Percentiles rank a stretch among this genome's conserved stretches.
Conservation (phyloP, 2,329 filamentous ascomycete genomes). For the Diaporthe vexans region DNA sequence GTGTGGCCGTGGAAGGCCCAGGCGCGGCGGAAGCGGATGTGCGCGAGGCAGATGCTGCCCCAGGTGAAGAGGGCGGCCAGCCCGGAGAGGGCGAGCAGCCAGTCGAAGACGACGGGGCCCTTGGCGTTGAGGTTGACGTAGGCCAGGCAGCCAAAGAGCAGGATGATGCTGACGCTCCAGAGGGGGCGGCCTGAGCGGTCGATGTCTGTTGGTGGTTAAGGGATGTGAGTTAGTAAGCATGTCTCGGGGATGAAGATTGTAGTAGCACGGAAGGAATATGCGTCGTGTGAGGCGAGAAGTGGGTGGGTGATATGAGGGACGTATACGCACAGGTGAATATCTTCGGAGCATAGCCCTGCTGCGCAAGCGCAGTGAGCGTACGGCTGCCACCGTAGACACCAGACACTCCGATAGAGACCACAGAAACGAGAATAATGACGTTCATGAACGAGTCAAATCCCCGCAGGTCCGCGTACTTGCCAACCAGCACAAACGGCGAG, state of each 20-base stretch:
- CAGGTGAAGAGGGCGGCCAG: conserved; percentile 77
- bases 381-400: conserved; percentile 72
- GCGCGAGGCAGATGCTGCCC: conserved; percentile 77
- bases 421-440: conserved; percentile 69
- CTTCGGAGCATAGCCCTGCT: conserved; percentile 71
- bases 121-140: conserved; percentile 61
- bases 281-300: too few relatives aligned
- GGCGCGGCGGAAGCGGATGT: conserved; percentile 77
- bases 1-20: conserved; percentile 74
- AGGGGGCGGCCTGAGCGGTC: conserved; percentile 71
- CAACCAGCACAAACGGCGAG: conserved; percentile 72
- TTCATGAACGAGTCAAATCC: conserved; percentile 72
- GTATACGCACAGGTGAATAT: conserved; percentile 56
- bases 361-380: conserved; percentile 70
- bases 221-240: not conserved
- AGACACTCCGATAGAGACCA: conserved; percentile 71
- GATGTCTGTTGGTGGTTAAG: conserved; percentile 55
- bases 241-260: too few relatives aligned
- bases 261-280: not conserved
- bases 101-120: conserved; percentile 70
- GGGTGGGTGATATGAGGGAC: conserved; percentile 35
- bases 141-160: conserved; percentile 65
- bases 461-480: conserved; percentile 64
- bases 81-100: conserved; percentile 76
- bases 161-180: conserved; percentile 60